These are phyloP conservation scores for Cryptosporidium canis DNA, from an alignment of 169 alveolate species.

Conservation along the genomic window DNA sequence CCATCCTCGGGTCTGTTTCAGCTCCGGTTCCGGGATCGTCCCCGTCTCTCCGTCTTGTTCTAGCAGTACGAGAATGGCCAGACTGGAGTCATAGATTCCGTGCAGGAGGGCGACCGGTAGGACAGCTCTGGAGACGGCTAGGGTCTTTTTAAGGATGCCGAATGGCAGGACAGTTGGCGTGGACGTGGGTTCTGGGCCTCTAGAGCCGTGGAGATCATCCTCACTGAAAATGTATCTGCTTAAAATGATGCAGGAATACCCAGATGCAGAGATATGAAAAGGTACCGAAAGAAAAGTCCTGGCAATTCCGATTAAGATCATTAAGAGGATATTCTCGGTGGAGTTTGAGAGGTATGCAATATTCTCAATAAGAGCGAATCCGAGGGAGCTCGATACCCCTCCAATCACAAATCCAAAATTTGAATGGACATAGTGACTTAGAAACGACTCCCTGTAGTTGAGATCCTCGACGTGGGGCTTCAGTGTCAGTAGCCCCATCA, in stretches of 20 bases:
- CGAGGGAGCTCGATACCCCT: conserved; percentile 18
- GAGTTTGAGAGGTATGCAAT: conserved; percentile 27
- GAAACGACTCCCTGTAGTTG: neutral
- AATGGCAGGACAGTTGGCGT: neutral
- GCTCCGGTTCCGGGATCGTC: neutral
- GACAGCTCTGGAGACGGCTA: neutral
- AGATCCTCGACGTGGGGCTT: neutral
- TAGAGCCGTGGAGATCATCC: neutral
- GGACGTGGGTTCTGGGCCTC: neutral
- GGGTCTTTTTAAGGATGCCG: neutral
- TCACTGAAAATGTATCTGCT: neutral
- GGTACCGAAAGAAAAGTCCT: conserved; percentile 54
- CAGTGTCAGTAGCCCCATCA: conserved; percentile 5
- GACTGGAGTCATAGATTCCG: conserved; percentile 61
- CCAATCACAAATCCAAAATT: conserved; percentile 25
- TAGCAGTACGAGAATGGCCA: neutral
- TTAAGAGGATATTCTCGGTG: neutral
- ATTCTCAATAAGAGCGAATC: conserved; percentile 63
- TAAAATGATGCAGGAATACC: conserved; percentile 40
- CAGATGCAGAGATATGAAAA: conserved; percentile 55
- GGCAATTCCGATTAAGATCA: conserved; percentile 12
- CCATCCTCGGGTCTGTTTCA: neutral
- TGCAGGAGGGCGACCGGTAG: conserved; percentile 38
- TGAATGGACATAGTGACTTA: conserved; percentile 6
- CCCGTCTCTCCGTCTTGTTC: neutral